phyloP scores from a whole-genome alignment of 2,329 filamentous ascomycete genomes.

The Metarhizium rileyi region DNA sequence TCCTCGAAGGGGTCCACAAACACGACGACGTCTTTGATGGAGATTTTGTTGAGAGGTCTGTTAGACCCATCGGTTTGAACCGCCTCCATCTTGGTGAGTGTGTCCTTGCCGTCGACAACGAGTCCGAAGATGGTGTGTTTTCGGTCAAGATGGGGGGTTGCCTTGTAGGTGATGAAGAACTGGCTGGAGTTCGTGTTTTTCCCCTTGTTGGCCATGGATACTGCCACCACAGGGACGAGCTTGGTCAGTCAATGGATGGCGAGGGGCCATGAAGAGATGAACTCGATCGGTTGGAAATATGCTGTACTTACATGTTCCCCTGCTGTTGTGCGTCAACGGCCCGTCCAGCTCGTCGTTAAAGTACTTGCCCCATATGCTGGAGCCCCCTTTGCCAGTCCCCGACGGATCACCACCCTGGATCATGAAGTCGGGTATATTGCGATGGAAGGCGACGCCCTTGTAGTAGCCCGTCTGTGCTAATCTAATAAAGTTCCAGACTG shows the following conservation, averaged over 20 bases:
- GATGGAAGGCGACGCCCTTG: conserved; percentile 72
- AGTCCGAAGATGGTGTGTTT: conserved; percentile 97
- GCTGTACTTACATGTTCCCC: conserved; percentile 52
- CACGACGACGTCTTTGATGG: conserved; percentile 73
- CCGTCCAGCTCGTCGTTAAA: conserved; percentile 93
- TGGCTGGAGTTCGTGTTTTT: conserved; percentile 96
- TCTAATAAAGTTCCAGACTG: conserved; percentile 94
- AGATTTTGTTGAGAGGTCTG: conserved; percentile 65
- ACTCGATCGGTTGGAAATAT: too few species aligned
- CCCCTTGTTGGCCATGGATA: conserved; percentile 95
- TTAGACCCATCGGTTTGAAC: conserved; percentile 66
- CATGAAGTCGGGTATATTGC: conserved; percentile 96
- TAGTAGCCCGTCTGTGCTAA: conserved; percentile 88
- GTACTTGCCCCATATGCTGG: conserved; percentile 86
- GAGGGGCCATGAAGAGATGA: background rate
- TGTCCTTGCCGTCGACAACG: conserved; percentile 66
- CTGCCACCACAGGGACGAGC: conserved; percentile 12
- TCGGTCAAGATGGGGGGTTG: conserved; percentile 74
- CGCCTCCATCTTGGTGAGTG: conserved; percentile 67
- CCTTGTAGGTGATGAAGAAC: conserved; percentile 87
- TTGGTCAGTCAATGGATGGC: background rate
- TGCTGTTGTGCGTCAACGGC: conserved; percentile 68
- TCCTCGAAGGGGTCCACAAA: conserved; percentile 95
- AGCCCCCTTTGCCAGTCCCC: conserved; percentile 82
- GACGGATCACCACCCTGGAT: conserved; percentile 93